Conservation (phyloP, 1,284 basidiomycete species). For the Peniophora sp. region DNA sequence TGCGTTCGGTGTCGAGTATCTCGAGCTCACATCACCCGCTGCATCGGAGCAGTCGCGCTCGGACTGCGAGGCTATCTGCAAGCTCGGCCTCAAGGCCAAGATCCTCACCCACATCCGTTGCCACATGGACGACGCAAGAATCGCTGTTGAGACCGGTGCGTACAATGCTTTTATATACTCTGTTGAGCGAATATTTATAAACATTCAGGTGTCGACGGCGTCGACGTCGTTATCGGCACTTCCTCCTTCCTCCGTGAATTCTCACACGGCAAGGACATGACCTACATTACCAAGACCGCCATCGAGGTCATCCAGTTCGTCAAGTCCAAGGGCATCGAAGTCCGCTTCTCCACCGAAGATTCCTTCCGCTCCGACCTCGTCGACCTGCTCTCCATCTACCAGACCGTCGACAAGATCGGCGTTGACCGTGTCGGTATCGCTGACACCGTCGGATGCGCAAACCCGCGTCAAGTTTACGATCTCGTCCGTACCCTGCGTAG, state of each 20-base stretch:
- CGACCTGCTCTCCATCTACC: slow-evolving; percentile 97
- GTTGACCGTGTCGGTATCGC: slow-evolving; percentile 99
- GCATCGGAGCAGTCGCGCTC: slow-evolving; percentile 93
- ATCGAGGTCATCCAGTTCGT: slow-evolving; percentile 99
- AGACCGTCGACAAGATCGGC: slow-evolving; percentile 99
- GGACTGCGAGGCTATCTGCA: slow-evolving; percentile 99
- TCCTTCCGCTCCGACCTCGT: slow-evolving; percentile 99
- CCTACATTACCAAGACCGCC: slow-evolving; percentile 98
- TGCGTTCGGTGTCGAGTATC: slow-evolving; percentile 99
- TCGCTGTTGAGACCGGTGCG: slow-evolving; percentile 95
- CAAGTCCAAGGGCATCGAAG: slow-evolving; percentile 99
- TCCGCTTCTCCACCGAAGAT: slow-evolving; percentile 99
- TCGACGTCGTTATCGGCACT: slow-evolving; percentile 99
- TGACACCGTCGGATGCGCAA: slow-evolving; percentile 98
- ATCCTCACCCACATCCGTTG: slow-evolving; percentile 99
- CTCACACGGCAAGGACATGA: slow-evolving; percentile 99
- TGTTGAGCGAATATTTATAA: not conserved
- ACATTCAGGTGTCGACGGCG: slow-evolving; percentile 85
- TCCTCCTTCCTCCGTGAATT: slow-evolving; percentile 99
- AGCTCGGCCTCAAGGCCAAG: slow-evolving; percentile 95
- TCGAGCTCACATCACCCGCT: slow-evolving; percentile 97
- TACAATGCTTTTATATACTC: slow-evolving; percentile 9
- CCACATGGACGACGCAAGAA: slow-evolving; percentile 99
- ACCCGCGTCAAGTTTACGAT: slow-evolving; percentile 98
- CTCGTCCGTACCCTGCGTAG: slow-evolving; percentile 94